Evolutionary conservation across 208 protist genomes (phyloP), one percentile per base, ranked within the genome.

Genomic region (Trypanosoma rangeli): DNA sequence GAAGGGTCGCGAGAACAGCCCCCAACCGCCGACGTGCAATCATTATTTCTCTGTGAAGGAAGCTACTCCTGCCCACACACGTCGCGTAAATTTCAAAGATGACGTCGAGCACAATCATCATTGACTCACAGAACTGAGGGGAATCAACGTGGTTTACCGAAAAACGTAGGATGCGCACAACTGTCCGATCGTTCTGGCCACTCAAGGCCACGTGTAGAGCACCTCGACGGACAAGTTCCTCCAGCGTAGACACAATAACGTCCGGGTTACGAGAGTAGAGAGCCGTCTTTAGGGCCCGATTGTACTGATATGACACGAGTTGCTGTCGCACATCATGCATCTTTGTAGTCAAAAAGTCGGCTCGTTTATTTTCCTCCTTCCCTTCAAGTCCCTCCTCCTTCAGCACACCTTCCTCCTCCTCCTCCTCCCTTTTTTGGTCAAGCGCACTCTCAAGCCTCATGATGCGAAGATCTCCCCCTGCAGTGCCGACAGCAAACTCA

Each of bases 31-130:
- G 84, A 52, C 85, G 84, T 18, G 84, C 86, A 20, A 78, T 88
- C 42, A 90, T 73, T 59, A 96, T 70, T 74, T 94, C 87, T 3
- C 85, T 73, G 55, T 90, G 86, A 52, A 96, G 84, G 72, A 92
- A 94, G n/a, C 50, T 69, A 55, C 84, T 93, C 54, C 79, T 83
- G 20, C 80, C 79, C 4, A 84, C 87, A 35, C 18, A 68, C 1
- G 84, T 57, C 31, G 82, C 82, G 58, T 96, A 96, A 57, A 96
- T 94, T 39, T 89, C 83, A 59, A 92, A 92, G 24, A 96, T 85
- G 5, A 71, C 80, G 60, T 96, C 90, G 48, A 94, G 70, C 5
- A 92, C 87, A 1, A 79, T 77, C 26, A 92, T 65, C 84, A 94
- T 90, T 10, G 85, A 86, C 64, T 89, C 78, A 57, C 70, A 86